Conservation (phyloP, 2,329 filamentous ascomycete species). For the Trichoderma guizhouense region DNA sequence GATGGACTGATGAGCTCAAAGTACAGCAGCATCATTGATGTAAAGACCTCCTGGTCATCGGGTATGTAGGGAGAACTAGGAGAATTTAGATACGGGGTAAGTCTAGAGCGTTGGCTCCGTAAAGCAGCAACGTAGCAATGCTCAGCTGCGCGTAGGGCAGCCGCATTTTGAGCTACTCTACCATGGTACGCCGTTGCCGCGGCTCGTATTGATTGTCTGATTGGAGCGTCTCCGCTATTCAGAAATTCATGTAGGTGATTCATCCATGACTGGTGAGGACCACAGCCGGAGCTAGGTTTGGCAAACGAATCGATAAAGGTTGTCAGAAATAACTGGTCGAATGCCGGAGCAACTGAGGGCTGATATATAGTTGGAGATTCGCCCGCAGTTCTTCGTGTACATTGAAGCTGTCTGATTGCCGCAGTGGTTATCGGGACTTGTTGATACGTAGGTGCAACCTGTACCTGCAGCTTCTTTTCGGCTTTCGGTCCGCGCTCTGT, state of each 20-base stretch:
- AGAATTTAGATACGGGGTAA: not conserved
- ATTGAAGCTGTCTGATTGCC: not conserved
- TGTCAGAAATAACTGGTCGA: not conserved
- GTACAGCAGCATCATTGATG: conserved; percentile 6
- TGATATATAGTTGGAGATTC: not conserved
- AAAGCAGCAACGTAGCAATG: not conserved
- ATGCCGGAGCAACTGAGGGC: not conserved
- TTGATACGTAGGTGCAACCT: not conserved
- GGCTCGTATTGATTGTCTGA: conserved; percentile 6
- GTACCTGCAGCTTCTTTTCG: not conserved
- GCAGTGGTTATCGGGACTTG: not conserved
- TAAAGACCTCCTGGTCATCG: conserved; percentile 1
- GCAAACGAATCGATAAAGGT: not conserved
- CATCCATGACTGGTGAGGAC: conserved; percentile 6
- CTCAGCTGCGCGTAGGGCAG: not conserved
- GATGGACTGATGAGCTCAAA: conserved; percentile 6
- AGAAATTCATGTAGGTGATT: not conserved
- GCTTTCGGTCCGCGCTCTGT: not conserved
- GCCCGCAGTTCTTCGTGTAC: not conserved
- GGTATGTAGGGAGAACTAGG: not conserved
- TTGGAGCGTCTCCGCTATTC: not conserved
- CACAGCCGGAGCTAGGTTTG: not conserved
- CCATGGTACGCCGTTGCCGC: not conserved
- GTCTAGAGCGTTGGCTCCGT: not conserved
- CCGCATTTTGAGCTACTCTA: not conserved